Evolutionary conservation across 768 basidiomycete species (phyloP), one percentile per base, ranked within the genome.

Genomic region (Lentinula sp.): DNA sequence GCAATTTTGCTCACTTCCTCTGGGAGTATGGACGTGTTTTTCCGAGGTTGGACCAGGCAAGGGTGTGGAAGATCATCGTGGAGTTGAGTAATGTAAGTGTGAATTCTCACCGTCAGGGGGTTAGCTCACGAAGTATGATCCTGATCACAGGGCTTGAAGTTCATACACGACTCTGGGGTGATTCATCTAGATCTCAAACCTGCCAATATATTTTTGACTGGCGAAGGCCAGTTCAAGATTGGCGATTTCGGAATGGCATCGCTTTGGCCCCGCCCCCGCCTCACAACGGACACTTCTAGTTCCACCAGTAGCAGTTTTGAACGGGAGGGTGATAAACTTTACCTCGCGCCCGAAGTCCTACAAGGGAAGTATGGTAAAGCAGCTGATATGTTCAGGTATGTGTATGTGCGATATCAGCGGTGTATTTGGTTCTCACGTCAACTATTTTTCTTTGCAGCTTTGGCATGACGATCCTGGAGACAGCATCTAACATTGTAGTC

Each of bases 161-260:
- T 97, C 75, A 90, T 99, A 61, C 97, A 99, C 74, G 81, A 84
- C 66, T 83, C 87, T 48, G 88, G 89, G 59, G 86, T 97, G 61
- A 89, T 98, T 54, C 97, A 99, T 75, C 83, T 99, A 59, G 97
- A 99, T 75, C 75, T 99, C 65, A 99, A 99, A 76, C 97, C 97
- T 11, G 93, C 93, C 46, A 99, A 99, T 71, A 88, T 99, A 55
- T 94, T 99, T 70, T 80, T 99, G 67, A 94, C 92, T 9, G 79
- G 79, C 7, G 83, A 87, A 46, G 97, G 97, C 1, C 83, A 89
- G 49, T 89, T 99, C 76, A 94, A 93, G 77, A 94, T 99, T 71
- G 96, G 96, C 7, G 97, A 99, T 72, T 98, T 98, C 76, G 97
- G 97, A 8, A 94, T 99, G 87, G 95, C 96, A n/a, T 92, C 93